phyloP scores from a whole-genome alignment of 2,329 filamentous ascomycete species.

The Aspergillus luchuensis region DNA sequence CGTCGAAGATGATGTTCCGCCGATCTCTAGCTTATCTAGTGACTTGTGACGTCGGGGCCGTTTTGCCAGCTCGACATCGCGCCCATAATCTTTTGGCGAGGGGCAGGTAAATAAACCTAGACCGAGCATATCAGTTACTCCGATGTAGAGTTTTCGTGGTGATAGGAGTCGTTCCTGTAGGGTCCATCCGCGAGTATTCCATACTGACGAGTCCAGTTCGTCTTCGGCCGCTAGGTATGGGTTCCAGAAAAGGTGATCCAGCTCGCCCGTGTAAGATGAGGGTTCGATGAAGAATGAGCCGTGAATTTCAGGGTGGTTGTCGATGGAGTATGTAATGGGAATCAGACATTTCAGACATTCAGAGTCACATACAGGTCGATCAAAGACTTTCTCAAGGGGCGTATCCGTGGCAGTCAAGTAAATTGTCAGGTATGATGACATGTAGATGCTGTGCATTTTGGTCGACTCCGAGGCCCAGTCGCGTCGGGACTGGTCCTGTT shows the following conservation, averaged over 20 bases:
- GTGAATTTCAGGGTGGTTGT: not conserved
- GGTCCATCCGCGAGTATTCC: not conserved
- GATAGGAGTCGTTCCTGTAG: not conserved
- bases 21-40: not conserved
- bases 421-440: not conserved
- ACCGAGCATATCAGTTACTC: not conserved
- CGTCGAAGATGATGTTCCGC: not conserved
- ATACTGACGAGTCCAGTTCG: not conserved
- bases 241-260: not conserved
- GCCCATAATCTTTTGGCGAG: not conserved
- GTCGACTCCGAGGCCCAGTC: not conserved
- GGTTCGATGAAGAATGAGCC: not conserved
- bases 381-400: not conserved
- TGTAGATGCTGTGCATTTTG: not conserved
- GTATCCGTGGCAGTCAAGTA: not conserved
- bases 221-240: not conserved
- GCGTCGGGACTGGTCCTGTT: not conserved
- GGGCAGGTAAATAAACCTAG: not conserved
- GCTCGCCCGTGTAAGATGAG: not conserved
- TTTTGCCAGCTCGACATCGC: not conserved
- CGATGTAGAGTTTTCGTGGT: not conserved
- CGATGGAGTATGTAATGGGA: not conserved
- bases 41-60: not conserved
- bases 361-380: not conserved
- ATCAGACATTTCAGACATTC: not conserved